Percentiles rank a stretch among this genome's conserved stretches.
Conservation (phyloP, 768 basidiomycete genomes). For the Lentinula raphanica region DNA sequence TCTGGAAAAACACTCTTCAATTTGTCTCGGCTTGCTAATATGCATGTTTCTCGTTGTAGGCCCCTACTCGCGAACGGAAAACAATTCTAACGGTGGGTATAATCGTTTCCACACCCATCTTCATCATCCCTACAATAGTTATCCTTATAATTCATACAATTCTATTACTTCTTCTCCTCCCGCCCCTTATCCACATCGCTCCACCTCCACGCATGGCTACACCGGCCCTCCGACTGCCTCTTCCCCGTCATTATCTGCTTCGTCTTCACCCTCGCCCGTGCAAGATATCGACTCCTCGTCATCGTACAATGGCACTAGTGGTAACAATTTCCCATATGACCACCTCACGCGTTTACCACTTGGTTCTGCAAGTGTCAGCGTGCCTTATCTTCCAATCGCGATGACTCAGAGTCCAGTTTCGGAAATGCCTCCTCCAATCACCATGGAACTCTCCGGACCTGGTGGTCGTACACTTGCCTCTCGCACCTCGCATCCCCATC, state of each 20-base stretch:
- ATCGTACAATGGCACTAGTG: not conserved
- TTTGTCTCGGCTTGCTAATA: too few relatives aligned
- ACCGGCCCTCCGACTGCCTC: not conserved
- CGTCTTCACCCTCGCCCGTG: constrained; percentile 4
- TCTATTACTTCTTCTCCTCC: not conserved
- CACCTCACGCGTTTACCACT: not conserved
- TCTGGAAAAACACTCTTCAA: too few relatives aligned
- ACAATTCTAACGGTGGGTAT: constrained; percentile 3
- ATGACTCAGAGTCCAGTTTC: constrained; percentile 1
- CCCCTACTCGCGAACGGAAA: not conserved
- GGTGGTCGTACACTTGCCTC: not conserved
- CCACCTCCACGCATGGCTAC: not conserved
- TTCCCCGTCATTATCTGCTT: constrained; percentile 1
- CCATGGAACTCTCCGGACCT: not conserved
- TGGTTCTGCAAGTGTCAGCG: constrained; percentile 1
- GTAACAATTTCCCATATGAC: not conserved
- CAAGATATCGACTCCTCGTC: not conserved
- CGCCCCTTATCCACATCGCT: not conserved
- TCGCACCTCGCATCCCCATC: constrained; percentile 1
- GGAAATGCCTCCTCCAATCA: constrained; percentile 4
- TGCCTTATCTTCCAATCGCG: not conserved
- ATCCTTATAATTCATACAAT: constrained; percentile 5
- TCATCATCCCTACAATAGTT: constrained; percentile 5
- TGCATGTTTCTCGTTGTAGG: not conserved
- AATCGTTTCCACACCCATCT: constrained; percentile 3